A percentile compares a stretch with the other conserved stretches of the same genome.
phyloP scores from a whole-genome alignment of 495 filamentous ascomycete genomes.

The Xylaria grammica region DNA sequence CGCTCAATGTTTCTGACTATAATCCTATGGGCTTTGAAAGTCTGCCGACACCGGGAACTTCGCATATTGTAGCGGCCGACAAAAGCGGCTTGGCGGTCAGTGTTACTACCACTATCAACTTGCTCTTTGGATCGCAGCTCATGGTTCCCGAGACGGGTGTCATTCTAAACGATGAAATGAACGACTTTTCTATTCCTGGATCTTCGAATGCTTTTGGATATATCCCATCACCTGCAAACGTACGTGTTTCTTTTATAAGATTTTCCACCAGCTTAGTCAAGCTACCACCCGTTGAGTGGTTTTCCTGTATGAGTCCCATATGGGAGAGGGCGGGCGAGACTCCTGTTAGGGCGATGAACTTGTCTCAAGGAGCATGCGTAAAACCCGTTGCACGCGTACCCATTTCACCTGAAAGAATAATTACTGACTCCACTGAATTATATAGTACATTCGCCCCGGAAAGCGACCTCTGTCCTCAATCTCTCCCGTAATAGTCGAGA shows the following conservation, averaged over 20 bases:
- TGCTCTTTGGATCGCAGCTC: slow-evolving; percentile 73
- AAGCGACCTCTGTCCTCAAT: slow-evolving; percentile 85
- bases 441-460: slow-evolving; percentile 76
- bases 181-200: slow-evolving; percentile 85
- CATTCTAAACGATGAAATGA: slow-evolving; percentile 95
- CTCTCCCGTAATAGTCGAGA: slow-evolving; percentile 75
- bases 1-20: slow-evolving; percentile 69
- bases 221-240: slow-evolving; percentile 76
- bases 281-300: too few relatives aligned
- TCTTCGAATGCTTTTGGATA: slow-evolving; percentile 81
- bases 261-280: too few relatives aligned
- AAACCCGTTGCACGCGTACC: too few relatives aligned
- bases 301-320: too few relatives aligned
- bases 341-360: too few relatives aligned
- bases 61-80: slow-evolving; percentile 70
- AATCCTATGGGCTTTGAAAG: slow-evolving; percentile 65
- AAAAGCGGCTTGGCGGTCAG: slow-evolving; percentile 68
- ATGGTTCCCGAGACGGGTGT: slow-evolving; percentile 78
- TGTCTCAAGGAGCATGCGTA: too few relatives aligned
- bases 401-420: too few relatives aligned
- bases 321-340: too few relatives aligned
- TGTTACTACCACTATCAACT: slow-evolving; percentile 76
- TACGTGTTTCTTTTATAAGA: too few relatives aligned
- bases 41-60: slow-evolving; percentile 71
- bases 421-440: too few relatives aligned